These are phyloP conservation scores for Colletotrichum camelliae DNA, from an alignment of 2,329 filamentous ascomycete genomes.

Conservation along the genomic window DNA sequence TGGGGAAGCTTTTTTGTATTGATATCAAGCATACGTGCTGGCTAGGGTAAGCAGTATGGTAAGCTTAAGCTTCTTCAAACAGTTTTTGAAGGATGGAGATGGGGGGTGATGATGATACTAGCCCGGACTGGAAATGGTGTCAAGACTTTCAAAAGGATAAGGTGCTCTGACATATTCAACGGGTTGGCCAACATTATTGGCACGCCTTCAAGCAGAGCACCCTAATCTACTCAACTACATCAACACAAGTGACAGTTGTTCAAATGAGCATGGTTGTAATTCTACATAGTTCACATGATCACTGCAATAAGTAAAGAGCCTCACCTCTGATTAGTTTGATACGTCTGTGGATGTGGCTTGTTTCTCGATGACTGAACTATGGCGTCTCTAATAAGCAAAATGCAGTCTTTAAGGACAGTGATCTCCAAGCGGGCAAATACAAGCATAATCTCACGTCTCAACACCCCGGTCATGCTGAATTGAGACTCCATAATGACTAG, in stretches of 20 bases:
- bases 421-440: no score
- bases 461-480: rapidly evolving
- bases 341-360: rapidly evolving
- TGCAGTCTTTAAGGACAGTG: no score
- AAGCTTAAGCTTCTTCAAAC: background rate
- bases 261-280: background rate
- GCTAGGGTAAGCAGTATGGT: background rate
- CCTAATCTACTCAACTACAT: rapidly evolving
- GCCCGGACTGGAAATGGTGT: rapidly evolving
- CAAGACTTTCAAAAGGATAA: background rate
- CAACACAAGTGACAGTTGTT: rapidly evolving
- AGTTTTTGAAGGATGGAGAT: background rate
- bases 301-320: background rate
- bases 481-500: background rate
- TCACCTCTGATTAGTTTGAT: rapidly evolving
- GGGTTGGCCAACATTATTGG: rapidly evolving
- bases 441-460: background rate
- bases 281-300: background rate
- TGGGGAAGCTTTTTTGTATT: background rate
- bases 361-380: rapidly evolving
- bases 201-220: rapidly evolving
- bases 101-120: background rate
- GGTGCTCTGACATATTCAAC: background rate
- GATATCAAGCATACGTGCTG: background rate
- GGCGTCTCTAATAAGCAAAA: background rate